phyloP scores from a whole-genome alignment of 495 filamentous ascomycete genomes.

The Venustampulla echinocandica region DNA sequence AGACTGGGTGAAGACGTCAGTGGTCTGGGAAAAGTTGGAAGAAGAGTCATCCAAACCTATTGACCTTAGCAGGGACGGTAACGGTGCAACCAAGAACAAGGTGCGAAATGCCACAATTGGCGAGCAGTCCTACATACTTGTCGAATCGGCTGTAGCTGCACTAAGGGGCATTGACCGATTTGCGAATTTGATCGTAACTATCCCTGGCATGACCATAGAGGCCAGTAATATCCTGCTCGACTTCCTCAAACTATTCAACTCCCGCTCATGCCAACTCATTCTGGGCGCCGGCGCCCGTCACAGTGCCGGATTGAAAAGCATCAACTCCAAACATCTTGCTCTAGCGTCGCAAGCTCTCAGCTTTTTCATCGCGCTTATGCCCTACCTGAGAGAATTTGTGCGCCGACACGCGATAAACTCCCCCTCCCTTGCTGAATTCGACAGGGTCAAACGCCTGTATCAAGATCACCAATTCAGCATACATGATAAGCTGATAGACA shows the following conservation, averaged over 20 bases:
- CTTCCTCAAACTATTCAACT: constrained; percentile 83
- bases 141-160: constrained; percentile 32
- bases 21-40: not conserved
- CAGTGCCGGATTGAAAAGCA: constrained; percentile 82
- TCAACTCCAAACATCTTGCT: constrained; percentile 87
- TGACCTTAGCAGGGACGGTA: not conserved
- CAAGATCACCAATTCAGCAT: constrained; percentile 89
- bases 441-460: constrained; percentile 75
- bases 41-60: too few species aligned
- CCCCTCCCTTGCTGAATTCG: constrained; percentile 69
- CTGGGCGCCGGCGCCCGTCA: constrained; percentile 83
- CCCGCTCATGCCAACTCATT: constrained; percentile 80
- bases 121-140: constrained; percentile 52
- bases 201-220: constrained; percentile 77
- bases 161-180: constrained; percentile 6
- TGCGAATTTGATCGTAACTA: not conserved
- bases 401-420: constrained; percentile 52
- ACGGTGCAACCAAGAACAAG: not conserved
- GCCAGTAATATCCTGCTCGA: constrained; percentile 52
- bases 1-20: constrained; percentile 50
- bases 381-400: constrained; percentile 81
- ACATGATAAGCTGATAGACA: constrained; percentile 90
- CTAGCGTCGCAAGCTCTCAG: constrained; percentile 79
- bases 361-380: constrained; percentile 76
- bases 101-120: not conserved